phyloP scores from a whole-genome alignment of 2,329 filamentous ascomycete species.

The Aaosphaeria arxii region DNA sequence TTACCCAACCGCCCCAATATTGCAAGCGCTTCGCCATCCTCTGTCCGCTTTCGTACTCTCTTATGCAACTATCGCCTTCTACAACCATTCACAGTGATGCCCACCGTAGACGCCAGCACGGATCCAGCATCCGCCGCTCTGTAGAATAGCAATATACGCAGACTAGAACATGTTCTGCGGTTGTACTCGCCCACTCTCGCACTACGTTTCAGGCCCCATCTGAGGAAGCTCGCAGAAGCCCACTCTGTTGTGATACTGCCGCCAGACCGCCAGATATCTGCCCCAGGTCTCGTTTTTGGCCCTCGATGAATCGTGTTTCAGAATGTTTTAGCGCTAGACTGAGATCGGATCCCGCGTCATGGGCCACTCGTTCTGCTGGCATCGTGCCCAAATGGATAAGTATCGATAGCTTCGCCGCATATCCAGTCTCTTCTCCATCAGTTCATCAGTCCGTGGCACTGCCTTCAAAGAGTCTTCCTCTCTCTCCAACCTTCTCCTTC shows the following conservation, averaged over 20 bases:
- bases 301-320: conserved; percentile 40
- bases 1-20: conserved; percentile 33
- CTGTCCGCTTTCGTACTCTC: conserved; percentile 16
- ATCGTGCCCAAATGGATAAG: conserved; percentile 34
- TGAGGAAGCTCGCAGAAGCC: conserved; percentile 23
- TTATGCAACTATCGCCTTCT: conserved; percentile 17
- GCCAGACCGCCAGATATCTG: conserved; percentile 25
- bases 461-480: conserved; percentile 16
- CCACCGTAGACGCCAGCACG: conserved; percentile 11
- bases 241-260: conserved; percentile 27
- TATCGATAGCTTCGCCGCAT: conserved; percentile 37
- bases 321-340: conserved; percentile 33
- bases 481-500: conserved; percentile 32
- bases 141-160: conserved; percentile 22
- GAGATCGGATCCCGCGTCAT: conserved; percentile 11
- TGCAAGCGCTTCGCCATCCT: conserved; percentile 30
- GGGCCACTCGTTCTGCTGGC: conserved; percentile 28
- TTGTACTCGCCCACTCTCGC: conserved; percentile 31
- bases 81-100: conserved; percentile 24
- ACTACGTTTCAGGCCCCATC: conserved; percentile 36
- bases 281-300: conserved; percentile 20
- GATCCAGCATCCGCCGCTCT: conserved; percentile 12
- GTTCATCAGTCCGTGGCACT: conserved; percentile 22
- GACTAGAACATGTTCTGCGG: conserved; percentile 10
- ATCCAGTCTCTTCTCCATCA: conserved; percentile 21